These are phyloP conservation scores for Chlorophyllum brunneum DNA, from an alignment of 768 basidiomycete species.

Conservation along the genomic window DNA sequence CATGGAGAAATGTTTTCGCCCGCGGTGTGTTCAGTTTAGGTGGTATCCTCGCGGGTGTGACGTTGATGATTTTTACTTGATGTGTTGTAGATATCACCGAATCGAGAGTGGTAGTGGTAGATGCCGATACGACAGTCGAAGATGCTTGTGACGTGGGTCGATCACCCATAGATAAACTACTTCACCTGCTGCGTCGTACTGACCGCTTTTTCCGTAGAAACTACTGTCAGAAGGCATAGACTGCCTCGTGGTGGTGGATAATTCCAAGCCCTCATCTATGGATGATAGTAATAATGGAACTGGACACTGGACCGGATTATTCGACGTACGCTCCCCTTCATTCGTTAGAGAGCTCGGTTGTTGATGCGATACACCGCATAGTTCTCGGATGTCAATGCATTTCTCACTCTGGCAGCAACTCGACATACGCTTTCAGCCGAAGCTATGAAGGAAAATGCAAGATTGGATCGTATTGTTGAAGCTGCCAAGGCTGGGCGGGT, in stretches of 20 bases:
- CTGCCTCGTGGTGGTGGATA: conserved; percentile 56
- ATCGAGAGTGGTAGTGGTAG: conserved; percentile 59
- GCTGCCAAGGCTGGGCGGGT: conserved; percentile 75
- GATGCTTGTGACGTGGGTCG: conserved; percentile 72
- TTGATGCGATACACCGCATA: conserved; percentile 24
- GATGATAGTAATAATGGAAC: conserved; percentile 23
- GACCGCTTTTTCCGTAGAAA: not conserved
- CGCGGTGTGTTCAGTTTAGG: conserved; percentile 41
- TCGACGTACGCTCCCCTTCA: conserved; percentile 54
- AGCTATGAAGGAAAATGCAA: conserved; percentile 54
- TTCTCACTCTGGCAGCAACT: conserved; percentile 78
- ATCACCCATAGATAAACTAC: not conserved
- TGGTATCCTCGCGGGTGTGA: not conserved
- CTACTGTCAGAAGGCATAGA: conserved; percentile 44
- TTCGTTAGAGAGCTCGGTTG: not conserved
- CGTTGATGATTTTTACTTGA: not conserved
- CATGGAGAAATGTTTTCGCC: conserved; percentile 54
- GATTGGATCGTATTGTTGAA: conserved; percentile 63
- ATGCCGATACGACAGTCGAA: conserved; percentile 73
- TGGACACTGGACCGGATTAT: conserved; percentile 56
- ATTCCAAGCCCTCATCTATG: conserved; percentile 8
- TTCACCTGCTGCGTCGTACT: not conserved
- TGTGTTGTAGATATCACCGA: conserved; percentile 60
- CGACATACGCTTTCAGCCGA: conserved; percentile 62
- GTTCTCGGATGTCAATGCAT: conserved; percentile 89